These are phyloP conservation scores for Royoungia palumana DNA, from an alignment of 768 basidiomycete species.

Conservation along the genomic window DNA sequence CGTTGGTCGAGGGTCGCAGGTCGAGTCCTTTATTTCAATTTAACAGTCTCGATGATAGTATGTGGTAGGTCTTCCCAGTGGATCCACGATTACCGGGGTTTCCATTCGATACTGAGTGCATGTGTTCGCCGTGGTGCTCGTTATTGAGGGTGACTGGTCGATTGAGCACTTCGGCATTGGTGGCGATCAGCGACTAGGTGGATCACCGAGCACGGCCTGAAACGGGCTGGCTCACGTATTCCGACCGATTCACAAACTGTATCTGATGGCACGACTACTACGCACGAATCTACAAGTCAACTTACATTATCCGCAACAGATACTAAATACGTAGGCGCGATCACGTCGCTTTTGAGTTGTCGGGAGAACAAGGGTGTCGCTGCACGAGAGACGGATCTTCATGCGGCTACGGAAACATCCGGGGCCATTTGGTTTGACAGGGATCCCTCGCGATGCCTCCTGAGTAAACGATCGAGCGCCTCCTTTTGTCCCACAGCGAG, in stretches of 20 bases:
- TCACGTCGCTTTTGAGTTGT: constrained; percentile 20
- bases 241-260: too few relatives aligned
- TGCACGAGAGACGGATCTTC: neutral
- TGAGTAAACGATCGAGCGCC: constrained; percentile 82
- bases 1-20: too few relatives aligned
- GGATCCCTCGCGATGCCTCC: constrained; percentile 58
- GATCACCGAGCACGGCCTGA: too few relatives aligned
- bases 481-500: constrained; percentile 93
- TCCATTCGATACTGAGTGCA: neutral
- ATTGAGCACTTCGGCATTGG: too few relatives aligned
- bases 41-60: neutral
- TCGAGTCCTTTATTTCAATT: neutral
- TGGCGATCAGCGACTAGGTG: too few relatives aligned
- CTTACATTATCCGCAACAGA: constrained; percentile 7
- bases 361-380: neutral
- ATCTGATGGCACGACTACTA: too few relatives aligned
- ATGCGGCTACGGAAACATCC: constrained; percentile 8
- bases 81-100: too few relatives aligned
- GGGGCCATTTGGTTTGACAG: constrained; percentile 3
- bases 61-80: neutral
- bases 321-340: constrained; percentile 16
- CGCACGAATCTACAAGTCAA: neutral
- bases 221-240: too few relatives aligned
- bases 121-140: too few relatives aligned
- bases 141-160: too few relatives aligned